Evolutionary conservation across 768 basidiomycete species (phyloP).

Genomic region (Fomitopsis pulvina): DNA sequence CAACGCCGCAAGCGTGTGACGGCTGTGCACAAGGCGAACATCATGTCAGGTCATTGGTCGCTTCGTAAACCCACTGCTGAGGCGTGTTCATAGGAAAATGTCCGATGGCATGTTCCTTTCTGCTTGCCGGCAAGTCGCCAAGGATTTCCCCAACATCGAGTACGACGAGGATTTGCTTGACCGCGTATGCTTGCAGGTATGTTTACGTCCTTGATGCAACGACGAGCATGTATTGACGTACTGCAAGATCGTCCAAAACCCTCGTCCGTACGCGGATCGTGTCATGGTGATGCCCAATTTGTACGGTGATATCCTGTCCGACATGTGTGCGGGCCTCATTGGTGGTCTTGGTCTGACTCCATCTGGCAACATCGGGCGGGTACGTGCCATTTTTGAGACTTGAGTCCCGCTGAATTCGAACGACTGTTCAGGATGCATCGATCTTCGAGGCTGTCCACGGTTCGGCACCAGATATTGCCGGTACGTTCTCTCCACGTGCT

Average conservation of each 20-base stretch:
- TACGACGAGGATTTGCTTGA: constrained; percentile 98
- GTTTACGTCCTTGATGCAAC: constrained; percentile 6
- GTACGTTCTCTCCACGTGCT: constrained; percentile 29
- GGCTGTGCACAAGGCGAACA: constrained; percentile 99
- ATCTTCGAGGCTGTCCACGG: constrained; percentile 99
- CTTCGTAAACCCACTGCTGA: neutral
- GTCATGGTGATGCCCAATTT: constrained; percentile 99
- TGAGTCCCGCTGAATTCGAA: neutral
- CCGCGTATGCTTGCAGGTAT: constrained; percentile 87
- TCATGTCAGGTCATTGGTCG: constrained; percentile 62
- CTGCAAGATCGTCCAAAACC: constrained; percentile 82
- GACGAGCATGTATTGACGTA: constrained; percentile 3
- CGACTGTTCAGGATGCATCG: constrained; percentile 71
- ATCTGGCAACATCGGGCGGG: constrained; percentile 94
- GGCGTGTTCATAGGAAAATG: constrained; percentile 74
- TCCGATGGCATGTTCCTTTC: constrained; percentile 99
- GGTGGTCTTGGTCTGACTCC: constrained; percentile 96
- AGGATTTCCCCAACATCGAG: constrained; percentile 87
- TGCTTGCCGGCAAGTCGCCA: constrained; percentile 92
- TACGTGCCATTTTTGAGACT: constrained; percentile 28
- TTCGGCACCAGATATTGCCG: constrained; percentile 98
- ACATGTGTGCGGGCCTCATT: constrained; percentile 94
- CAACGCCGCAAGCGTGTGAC: constrained; percentile 88
- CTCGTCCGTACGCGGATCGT: constrained; percentile 85
- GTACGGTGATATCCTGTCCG: constrained; percentile 92